Evolutionary conservation across 495 filamentous ascomycete species (phyloP).

Genomic region (Trichoderma virens): DNA sequence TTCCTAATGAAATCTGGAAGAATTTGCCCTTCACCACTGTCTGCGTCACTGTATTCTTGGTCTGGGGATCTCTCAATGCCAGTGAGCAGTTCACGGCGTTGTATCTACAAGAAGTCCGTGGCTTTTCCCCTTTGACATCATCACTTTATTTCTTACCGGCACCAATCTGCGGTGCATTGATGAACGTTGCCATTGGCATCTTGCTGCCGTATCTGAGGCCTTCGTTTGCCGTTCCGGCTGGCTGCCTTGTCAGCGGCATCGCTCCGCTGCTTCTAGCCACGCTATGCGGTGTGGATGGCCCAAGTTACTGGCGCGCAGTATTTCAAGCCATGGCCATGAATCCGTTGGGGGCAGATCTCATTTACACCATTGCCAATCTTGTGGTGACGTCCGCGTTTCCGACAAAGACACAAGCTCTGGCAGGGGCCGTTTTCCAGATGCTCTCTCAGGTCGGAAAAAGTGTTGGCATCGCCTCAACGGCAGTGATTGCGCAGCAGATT

Average conservation of each 20-base stretch:
- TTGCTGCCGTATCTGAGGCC: constrained; percentile 47
- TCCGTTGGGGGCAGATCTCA: neutral
- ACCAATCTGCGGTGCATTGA: constrained; percentile 38
- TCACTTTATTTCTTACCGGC: constrained; percentile 9
- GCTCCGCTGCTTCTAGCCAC: constrained; percentile 49
- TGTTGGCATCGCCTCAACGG: constrained; percentile 50
- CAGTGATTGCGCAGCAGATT: constrained; percentile 47
- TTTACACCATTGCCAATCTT: constrained; percentile 45
- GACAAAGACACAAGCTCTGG: constrained; percentile 47
- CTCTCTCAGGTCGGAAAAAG: constrained; percentile 52
- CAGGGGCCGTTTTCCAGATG: constrained; percentile 56
- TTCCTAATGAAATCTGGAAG: constrained; percentile 46
- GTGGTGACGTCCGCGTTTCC: constrained; percentile 52
- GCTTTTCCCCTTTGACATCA: constrained; percentile 24
- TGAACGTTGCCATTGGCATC: constrained; percentile 49
- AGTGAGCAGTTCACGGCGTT: constrained; percentile 36
- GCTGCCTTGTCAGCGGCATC: constrained; percentile 35
- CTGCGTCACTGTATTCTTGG: constrained; percentile 42
- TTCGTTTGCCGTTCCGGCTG: constrained; percentile 37
- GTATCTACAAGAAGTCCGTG: constrained; percentile 12
- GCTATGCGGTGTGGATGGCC: constrained; percentile 28
- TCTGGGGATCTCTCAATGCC: constrained; percentile 32
- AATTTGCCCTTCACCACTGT: constrained; percentile 40
- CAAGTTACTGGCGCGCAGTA: constrained; percentile 51
- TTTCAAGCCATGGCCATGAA: constrained; percentile 31